A percentile compares a stretch with the other conserved stretches of the same genome.
Conservation (phyloP, 352 stramenopile species). For the Paralagenidium karlingii region DNA sequence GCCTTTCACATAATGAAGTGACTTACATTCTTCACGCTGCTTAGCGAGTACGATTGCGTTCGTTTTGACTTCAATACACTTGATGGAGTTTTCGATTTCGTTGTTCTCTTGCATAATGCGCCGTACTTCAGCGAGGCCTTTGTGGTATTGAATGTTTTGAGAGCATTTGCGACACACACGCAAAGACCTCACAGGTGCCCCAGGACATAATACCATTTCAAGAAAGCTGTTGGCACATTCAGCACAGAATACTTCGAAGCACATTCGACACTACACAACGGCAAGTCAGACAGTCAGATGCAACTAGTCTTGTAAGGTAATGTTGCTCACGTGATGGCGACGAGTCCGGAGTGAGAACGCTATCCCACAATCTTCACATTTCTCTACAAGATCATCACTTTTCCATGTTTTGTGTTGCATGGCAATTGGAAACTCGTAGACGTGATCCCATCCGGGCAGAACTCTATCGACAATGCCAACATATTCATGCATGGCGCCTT, state of each 20-base stretch:
- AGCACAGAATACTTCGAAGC: slow-evolving; percentile 58
- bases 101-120: slow-evolving; percentile 46
- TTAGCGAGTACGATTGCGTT: slow-evolving; percentile 18
- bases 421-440: slow-evolving; percentile 33
- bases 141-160: slow-evolving; percentile 28
- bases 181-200: slow-evolving; percentile 33
- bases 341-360: slow-evolving; percentile 28
- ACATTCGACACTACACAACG: slow-evolving; percentile 67
- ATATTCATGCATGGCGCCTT: slow-evolving; percentile 44
- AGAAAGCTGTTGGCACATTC: slow-evolving; percentile 28
- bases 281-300: too few species aligned
- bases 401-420: slow-evolving; percentile 47
- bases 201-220: slow-evolving; percentile 44
- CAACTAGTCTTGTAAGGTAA: too few species aligned
- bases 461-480: slow-evolving; percentile 40
- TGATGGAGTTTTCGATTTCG: slow-evolving; percentile 38
- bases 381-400: slow-evolving; percentile 20
- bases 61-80: slow-evolving; percentile 20
- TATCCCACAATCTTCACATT: slow-evolving; percentile 33
- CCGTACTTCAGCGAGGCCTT: slow-evolving; percentile 30
- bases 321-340: slow-evolving; percentile 56
- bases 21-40: slow-evolving; percentile 22
- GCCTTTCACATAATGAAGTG: too few species aligned
- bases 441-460: slow-evolving; percentile 46
- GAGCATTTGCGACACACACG: slow-evolving; percentile 48